Evolutionary conservation across 2,329 filamentous ascomycete genomes (phyloP), one percentile per base, ranked within the genome.

Genomic region (Dendrostoma leiphaemia): DNA sequence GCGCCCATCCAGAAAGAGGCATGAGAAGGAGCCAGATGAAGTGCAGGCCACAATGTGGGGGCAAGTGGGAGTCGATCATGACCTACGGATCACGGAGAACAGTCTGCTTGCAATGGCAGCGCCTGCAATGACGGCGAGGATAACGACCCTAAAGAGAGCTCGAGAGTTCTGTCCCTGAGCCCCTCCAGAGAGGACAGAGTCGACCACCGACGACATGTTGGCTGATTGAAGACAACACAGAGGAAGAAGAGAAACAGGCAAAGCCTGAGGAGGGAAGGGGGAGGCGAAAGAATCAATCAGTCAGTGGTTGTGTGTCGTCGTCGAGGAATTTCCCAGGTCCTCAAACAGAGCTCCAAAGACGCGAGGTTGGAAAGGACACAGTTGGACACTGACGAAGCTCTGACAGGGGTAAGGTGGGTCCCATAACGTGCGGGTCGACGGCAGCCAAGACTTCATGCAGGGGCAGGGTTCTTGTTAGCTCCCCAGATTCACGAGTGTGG

Each of bases 21-120:
- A 2, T n/a, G 17, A n/a, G 17, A 10, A 23, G 12, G 2, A 12
- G 12, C 29, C 29, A 46, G 29, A 6, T 19, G 44, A n/a, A n/a
- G n/a, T n/a, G n/a, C n/a, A n/a, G n/a, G n/a, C n/a, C n/a, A n/a
- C n/a, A n/a, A n/a, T n/a, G n/a, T n/a, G n/a, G n/a, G n/a, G n/a
- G n/a, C n/a, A n/a, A n/a, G n/a, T n/a, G n/a, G n/a, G n/a, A n/a
- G n/a, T n/a, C n/a, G n/a, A n/a, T n/a, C n/a, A n/a, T 17, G 29
- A 83, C 89, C 71, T 84, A 93, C 94, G 89, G 74, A 99, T 97
- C 63, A 99, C 94, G 67, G 91, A 97, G 82, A 99, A 99, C 63
- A 99, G 81, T 74, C 94, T 90, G 74, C 92, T 96, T 63, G 92
- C 85, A 68, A 97, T 84, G 63, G 93, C 91, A 59, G 94, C 92